A percentile compares a stretch with the other conserved stretches of the same genome.
These are phyloP conservation scores for Asterophora lycoperdoides DNA, from an alignment of 768 basidiomycete genomes.

Conservation along the genomic window DNA sequence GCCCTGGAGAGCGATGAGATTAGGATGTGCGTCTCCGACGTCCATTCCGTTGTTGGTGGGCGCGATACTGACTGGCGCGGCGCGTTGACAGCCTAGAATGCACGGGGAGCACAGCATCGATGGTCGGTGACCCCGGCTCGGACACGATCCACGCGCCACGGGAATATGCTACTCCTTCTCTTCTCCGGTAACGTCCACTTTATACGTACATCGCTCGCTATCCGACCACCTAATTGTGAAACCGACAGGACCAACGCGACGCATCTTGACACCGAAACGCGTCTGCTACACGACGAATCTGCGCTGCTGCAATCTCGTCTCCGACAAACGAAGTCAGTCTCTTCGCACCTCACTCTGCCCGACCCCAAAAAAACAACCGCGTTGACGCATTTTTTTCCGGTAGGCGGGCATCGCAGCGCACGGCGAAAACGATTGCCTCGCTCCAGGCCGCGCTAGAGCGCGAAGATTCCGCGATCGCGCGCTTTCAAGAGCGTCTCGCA, in stretches of 20 bases:
- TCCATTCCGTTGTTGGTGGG: background rate
- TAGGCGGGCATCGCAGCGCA: slow-evolving; percentile 23
- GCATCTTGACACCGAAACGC: slow-evolving; percentile 23
- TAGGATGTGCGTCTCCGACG: slow-evolving; percentile 19
- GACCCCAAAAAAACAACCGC: no score
- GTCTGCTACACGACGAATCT: slow-evolving; percentile 24
- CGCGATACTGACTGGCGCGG: background rate
- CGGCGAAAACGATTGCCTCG: slow-evolving; percentile 20
- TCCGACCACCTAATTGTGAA: background rate
- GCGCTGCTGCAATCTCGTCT: slow-evolving; percentile 25
- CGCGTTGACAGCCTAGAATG: slow-evolving; percentile 11
- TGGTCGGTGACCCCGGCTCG: background rate
- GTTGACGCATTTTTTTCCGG: background rate
- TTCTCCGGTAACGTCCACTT: slow-evolving; percentile 12
- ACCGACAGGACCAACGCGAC: slow-evolving; percentile 21
- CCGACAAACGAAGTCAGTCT: slow-evolving; percentile 26
- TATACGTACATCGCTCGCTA: no score
- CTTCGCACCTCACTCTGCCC: no score
- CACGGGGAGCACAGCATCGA: background rate
- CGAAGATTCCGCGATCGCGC: slow-evolving; percentile 16
- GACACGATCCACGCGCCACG: slow-evolving; percentile 4
- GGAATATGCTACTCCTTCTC: slow-evolving; percentile 19
- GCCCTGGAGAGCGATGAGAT: slow-evolving; percentile 29
- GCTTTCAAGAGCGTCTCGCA: slow-evolving; percentile 21
- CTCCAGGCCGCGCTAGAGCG: slow-evolving; percentile 22